Conservation (phyloP, 495 filamentous ascomycete genomes). For the Podospora didyma region DNA sequence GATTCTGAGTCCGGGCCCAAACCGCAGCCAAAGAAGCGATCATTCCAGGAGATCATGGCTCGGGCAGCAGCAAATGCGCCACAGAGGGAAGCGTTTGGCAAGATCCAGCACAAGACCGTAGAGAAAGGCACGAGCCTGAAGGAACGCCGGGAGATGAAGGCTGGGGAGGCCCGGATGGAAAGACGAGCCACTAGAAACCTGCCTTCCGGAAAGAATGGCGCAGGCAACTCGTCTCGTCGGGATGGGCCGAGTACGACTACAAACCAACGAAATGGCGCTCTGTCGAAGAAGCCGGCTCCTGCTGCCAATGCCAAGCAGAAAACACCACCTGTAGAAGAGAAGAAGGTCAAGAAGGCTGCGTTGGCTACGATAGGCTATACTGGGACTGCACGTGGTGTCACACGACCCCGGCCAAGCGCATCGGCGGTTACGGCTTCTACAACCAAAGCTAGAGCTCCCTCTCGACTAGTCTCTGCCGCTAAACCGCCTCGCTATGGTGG, state of each 20-base stretch:
- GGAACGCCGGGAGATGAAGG: conserved; percentile 42
- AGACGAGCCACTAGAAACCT: conserved; percentile 5
- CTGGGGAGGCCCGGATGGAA: conserved; percentile 25
- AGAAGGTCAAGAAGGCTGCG: conserved; percentile 55
- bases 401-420: conserved; percentile 39
- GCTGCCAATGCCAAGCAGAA: conserved; percentile 14
- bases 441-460: conserved; percentile 6
- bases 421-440: conserved; percentile 24
- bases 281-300: conserved; percentile 6
- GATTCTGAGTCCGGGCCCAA: conserved; percentile 27
- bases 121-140: conserved; percentile 42
- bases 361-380: conserved; percentile 54
- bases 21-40: conserved; percentile 53
- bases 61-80: conserved; percentile 54
- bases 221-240: conserved; percentile 17
- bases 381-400: conserved; percentile 54
- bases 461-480: conserved; percentile 7
- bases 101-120: conserved; percentile 54
- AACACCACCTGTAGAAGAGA: conserved; percentile 31
- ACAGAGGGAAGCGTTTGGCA: conserved; percentile 42
- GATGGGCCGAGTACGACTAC: conserved; percentile 5
- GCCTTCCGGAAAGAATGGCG: conserved; percentile 18
- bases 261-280: conserved; percentile 14
- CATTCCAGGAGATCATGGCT: conserved; percentile 65
- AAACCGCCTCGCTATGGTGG: conserved; percentile 23